These are phyloP conservation scores for Fusarium nisikadoi DNA, from an alignment of 2,329 filamentous ascomycete genomes.

Conservation along the genomic window DNA sequence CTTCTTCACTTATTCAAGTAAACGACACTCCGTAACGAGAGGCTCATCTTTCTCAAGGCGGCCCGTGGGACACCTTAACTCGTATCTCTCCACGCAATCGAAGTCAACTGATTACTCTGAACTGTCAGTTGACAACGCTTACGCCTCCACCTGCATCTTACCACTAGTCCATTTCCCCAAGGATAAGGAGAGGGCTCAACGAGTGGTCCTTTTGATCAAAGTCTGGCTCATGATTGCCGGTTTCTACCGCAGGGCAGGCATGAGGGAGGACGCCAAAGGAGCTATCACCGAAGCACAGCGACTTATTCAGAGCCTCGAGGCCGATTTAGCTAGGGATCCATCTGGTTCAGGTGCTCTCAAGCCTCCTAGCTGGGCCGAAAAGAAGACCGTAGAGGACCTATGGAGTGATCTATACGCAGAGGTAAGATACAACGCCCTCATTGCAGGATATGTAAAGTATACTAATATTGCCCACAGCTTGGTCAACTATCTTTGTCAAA, in stretches of 20 bases:
- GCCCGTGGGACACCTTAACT: conserved; percentile 58
- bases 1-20: conserved; percentile 57
- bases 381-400: conserved; percentile 83
- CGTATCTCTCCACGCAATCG: conserved; percentile 55
- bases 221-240: conserved; percentile 93
- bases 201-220: conserved; percentile 70
- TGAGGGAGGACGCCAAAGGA: conserved; percentile 82
- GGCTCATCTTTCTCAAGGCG: conserved; percentile 57
- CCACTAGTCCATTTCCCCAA: conserved; percentile 66
- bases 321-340: conserved; percentile 69
- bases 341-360: conserved; percentile 71
- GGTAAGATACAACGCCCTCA: conserved; percentile 60
- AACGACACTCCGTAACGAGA: conserved; percentile 51
- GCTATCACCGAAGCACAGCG: conserved; percentile 85
- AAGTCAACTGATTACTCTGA: conserved; percentile 55
- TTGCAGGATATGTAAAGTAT: not conserved
- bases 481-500: conserved; percentile 74
- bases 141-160: conserved; percentile 59
- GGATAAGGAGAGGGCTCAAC: conserved; percentile 62
- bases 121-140: conserved; percentile 52
- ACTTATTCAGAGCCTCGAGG: conserved; percentile 77
- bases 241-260: conserved; percentile 83
- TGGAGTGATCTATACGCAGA: conserved; percentile 87
- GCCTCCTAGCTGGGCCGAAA: conserved; percentile 78
- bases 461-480: conserved; percentile 60